Evolutionary conservation across 192 early-diverging fungal species (phyloP), one percentile per base, ranked within the genome.

Genomic region (Entophlyctis helioformis): DNA sequence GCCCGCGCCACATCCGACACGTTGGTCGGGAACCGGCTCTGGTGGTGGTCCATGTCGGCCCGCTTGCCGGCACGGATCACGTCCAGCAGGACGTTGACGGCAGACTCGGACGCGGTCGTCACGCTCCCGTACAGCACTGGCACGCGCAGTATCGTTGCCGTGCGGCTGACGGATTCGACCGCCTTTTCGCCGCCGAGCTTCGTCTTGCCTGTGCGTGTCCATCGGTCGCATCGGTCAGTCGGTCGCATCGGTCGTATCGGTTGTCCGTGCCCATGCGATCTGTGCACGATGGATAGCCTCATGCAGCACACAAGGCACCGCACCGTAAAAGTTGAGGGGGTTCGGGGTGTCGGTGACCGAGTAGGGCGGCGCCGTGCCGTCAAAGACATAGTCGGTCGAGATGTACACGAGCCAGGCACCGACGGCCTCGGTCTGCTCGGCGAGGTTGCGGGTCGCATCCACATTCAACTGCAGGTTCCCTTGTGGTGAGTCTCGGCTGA

Each of bases 311-410:
- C n/a, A n/a, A n/a, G n/a, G 26, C 3, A 20, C 16, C 36, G 25
- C 41, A 56, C 88, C 89, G 47, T 94, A 94, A 48, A 80, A 78
- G 41, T 90, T 82, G 6, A 94, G 52, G 42, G 90, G 90, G 51
- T 84, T 83, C 5, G 84, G 68, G 49, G 43, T 48, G 40, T 71
- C 81, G 20, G 69, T 61, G 0, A 81, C 75, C 21, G 83, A 54
- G 52, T 93, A 93, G 24, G 87, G 65, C 21, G 90, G 86, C 2
- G 57, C 63, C 5, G 64, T 82, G 29, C 90, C 90, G 43, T 94
- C 87, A 70, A 94, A 94, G 18, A 94, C 90, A 54, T 94, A 94
- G 56, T 94, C 87, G 1, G 90, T 85, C 6, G 84, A 87, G 21
- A 94, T 77, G 53, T 94, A 89, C 21, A 87, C 67, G 39, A 91